Base-by-base conservation (phyloP, 23 red algal genomes). In the Gracilaria gracilis region DNA sequence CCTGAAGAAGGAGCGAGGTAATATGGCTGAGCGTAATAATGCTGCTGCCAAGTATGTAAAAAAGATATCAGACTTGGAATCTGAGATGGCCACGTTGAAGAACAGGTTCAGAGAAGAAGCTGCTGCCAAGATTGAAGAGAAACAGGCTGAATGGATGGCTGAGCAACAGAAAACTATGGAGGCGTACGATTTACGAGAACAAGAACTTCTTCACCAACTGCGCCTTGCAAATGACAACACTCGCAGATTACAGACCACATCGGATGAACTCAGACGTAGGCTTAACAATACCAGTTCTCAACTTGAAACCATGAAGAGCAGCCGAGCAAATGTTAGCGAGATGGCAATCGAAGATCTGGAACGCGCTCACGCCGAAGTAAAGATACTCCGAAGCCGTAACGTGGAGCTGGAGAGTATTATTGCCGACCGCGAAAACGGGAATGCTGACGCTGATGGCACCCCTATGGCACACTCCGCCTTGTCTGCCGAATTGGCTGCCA, bases 181-280 rank as follows among this genome's bases (percentile, higher is more conserved):
- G 38, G 93, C 93, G 55, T 95, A 88, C 57, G 93, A 95, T 35
- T 57, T 91, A 57, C 93, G 93, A 19, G 93, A 95, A 70, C 83
- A 85, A 79, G 93, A 95, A 72, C 85, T 95, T 25, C 66, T 89
- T 32, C 78, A 89, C 49, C 82, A 95, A 77, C 37, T 88, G 9
- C 73, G 80, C n/a, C 27, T 82, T 58, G 46, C 81, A 27, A 79
- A 80, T 80, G 93, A 86, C 37, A 37, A 71, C 32, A 42, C 74
- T 27, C 39, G 75, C 13, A 13, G 51, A 79, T 33, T 83, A 20
- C 76, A 91, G 67, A 47, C 80, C 25, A 61, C 47, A 33, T 73
- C 61, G 8, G 93, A 95, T 55, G 85, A 75, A 1, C 24, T 95
- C 76, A 80, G 54, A 46, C 81, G 58, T n/a, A 31, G 86, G 53